Base-by-base conservation (phyloP, 2,329 filamentous ascomycete genomes). In the Sclerotinia subarctica region DNA sequence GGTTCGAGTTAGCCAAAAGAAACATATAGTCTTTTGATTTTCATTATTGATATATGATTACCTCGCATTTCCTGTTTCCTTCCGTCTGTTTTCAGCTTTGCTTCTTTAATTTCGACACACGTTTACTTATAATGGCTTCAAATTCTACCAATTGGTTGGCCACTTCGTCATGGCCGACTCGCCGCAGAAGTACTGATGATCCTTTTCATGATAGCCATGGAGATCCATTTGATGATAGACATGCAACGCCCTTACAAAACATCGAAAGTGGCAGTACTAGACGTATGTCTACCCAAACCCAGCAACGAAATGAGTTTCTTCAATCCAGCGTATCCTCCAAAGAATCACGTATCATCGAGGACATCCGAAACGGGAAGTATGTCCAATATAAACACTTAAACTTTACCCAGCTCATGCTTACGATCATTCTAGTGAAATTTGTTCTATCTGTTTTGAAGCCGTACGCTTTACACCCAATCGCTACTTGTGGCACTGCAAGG, bases 401-500 rank as follows among this genome's bases (percentile, higher is more conserved):
- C 8, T 52, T 24, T 13, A 38, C 13, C 2, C 17, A 21, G 13
- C 15, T 59, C 7, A 63, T 63, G 5, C 56, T 53, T 38, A 62
- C 26, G 15, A 17, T 13, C 5, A 7, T 46, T 38, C 44, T 63
- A 63, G 65, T 35, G 8, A 54, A 10, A 26, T 13, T 4, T 67
- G 65, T 17, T 7, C 38, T 21, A 15, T 63, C 3, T 67, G 65
- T 54, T 29, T 52, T 15, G 47, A 67, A 32, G 13, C 32, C 6
- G 26, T 67, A 13, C 19, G n/a, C 21, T 42, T 42, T n/a, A 46
- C 21, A 13, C 53, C 54, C 15, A 51, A 32, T 26, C 59, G 29
- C 21, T 49, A 38, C n/a, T 63, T 73, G 15, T 73, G 71, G 72
- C 62, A 71, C 19, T 73, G 72, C 54, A 35, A 15, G 13, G 11